Evolutionary conservation across 345 rosid species (phyloP).

Genomic region (Melaleuca alternifolia): DNA sequence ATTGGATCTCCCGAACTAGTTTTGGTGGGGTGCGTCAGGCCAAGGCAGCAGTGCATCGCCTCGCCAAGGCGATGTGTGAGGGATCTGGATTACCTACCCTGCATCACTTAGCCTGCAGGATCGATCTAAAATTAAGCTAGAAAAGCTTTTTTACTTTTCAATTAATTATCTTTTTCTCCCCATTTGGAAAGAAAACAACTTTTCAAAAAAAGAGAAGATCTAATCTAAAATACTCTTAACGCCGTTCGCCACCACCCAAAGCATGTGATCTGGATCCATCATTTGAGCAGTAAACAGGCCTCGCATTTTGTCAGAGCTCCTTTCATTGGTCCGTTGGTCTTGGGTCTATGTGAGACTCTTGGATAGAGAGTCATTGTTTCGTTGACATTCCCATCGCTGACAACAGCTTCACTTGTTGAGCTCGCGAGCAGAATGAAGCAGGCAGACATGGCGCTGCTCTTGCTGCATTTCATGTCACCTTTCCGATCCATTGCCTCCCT

Average conservation of each 20-base stretch:
- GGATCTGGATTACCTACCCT: no score
- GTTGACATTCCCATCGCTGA: neutral
- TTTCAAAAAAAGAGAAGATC: no score
- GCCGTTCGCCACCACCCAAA: no score
- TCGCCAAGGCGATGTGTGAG: neutral
- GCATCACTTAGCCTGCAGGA: no score
- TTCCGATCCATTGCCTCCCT: neutral
- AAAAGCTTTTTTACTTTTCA: no score
- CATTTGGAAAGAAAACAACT: no score
- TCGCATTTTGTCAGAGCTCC: neutral
- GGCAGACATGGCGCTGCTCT: neutral
- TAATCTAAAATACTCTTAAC: no score
- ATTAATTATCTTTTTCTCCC: no score
- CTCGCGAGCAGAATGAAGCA: neutral
- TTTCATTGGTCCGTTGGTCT: neutral
- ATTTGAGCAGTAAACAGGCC: no score
- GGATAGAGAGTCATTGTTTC: neutral
- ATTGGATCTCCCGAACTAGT: no score
- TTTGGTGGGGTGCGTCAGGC: slow-evolving; percentile 9
- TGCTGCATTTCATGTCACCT: neutral
- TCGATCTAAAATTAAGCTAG: no score
- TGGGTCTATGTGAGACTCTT: neutral
- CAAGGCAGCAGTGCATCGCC: slow-evolving; percentile 6
- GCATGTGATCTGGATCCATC: no score
- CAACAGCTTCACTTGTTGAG: neutral